A percentile compares a stretch with the other conserved stretches of the same genome.
phyloP scores from a whole-genome alignment of 306 rosid species.

The Prunus dulcis region DNA sequence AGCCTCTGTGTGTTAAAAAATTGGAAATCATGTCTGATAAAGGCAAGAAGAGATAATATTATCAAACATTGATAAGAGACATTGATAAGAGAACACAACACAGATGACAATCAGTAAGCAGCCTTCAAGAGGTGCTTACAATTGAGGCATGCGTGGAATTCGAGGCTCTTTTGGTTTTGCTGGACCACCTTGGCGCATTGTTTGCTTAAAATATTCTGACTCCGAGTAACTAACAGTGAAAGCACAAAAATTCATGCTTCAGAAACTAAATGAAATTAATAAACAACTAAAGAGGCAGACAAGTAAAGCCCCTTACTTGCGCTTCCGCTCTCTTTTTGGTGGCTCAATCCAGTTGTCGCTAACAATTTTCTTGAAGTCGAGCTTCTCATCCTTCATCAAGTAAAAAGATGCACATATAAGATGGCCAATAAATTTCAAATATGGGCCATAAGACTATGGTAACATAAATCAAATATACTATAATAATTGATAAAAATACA shows the following conservation, averaged over 20 bases:
- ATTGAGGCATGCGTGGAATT: constrained; percentile 97
- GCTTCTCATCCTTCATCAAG: constrained; percentile 72
- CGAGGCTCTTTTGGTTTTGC: constrained; percentile 93
- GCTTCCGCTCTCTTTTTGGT: constrained; percentile 94
- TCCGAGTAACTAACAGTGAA: constrained; percentile 72
- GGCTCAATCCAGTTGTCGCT: constrained; percentile 98
- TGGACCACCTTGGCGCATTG: constrained; percentile 96
- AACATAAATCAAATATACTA: neutral
- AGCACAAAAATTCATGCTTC: constrained; percentile 17
- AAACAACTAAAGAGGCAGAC: constrained; percentile 7
- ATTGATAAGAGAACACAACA: constrained; percentile 5
- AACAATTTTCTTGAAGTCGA: constrained; percentile 92
- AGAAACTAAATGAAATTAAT: constrained; percentile 1
- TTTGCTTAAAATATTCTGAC: constrained; percentile 94
- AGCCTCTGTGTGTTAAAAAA: constrained; percentile 91
- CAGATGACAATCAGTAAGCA: neutral
- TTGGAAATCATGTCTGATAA: constrained; percentile 87
- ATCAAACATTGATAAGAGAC: constrained; percentile 1
- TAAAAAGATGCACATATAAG: neutral
- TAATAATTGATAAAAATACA: neutral
- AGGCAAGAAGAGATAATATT: neutral
- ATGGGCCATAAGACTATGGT: neutral
- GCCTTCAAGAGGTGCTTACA: constrained; percentile 52
- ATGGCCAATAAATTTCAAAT: neutral
- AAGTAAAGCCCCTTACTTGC: constrained; percentile 55